Evolutionary conservation across 2,329 filamentous ascomycete genomes (phyloP).

Genomic region (Hortaea werneckii): DNA sequence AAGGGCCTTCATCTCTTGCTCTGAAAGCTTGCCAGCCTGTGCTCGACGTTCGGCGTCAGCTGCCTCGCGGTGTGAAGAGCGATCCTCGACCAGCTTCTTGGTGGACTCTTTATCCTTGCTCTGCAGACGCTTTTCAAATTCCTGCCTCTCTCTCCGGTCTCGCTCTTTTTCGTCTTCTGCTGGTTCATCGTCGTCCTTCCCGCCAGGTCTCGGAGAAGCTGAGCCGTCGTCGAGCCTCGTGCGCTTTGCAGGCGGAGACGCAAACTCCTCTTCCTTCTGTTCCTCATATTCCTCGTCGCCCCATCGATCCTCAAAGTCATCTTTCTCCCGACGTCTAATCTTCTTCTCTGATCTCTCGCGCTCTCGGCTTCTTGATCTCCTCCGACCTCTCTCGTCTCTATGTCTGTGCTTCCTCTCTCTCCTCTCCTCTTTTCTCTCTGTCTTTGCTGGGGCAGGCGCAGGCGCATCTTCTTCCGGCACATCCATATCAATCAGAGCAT

Average conservation of each 20-base stretch:
- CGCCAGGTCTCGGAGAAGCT: slow-evolving; percentile 16
- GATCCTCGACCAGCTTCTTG: slow-evolving; percentile 57
- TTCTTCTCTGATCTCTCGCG: slow-evolving; percentile 40
- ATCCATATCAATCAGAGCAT: slow-evolving; percentile 45
- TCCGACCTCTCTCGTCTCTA: slow-evolving; percentile 28
- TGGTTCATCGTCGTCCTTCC: slow-evolving; percentile 11
- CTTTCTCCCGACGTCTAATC: slow-evolving; percentile 38
- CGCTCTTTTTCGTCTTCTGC: slow-evolving; percentile 36
- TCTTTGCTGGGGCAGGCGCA: slow-evolving; percentile 4
- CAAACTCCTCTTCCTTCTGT: slow-evolving; percentile 49
- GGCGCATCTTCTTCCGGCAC: slow-evolving; percentile 29
- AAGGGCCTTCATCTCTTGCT: slow-evolving; percentile 67
- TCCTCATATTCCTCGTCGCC: slow-evolving; percentile 59
- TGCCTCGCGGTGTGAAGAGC: slow-evolving; percentile 33
- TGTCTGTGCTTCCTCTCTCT: slow-evolving; percentile 27
- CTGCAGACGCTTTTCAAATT: slow-evolving; percentile 65
- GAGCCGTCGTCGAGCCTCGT: slow-evolving; percentile 54
- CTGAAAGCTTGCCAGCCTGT: slow-evolving; percentile 53
- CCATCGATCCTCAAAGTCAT: slow-evolving; percentile 68
- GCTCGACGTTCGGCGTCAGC: slow-evolving; percentile 49
- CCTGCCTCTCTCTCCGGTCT: slow-evolving; percentile 67
- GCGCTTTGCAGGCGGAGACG: slow-evolving; percentile 61
- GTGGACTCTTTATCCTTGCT: slow-evolving; percentile 61
- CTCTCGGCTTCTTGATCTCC: slow-evolving; percentile 23
- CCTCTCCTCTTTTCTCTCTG: slow-evolving; percentile 10